Evolutionary conservation across 2,329 filamentous ascomycete species (phyloP).

Genomic region (Metarhizium guizhouense): DNA sequence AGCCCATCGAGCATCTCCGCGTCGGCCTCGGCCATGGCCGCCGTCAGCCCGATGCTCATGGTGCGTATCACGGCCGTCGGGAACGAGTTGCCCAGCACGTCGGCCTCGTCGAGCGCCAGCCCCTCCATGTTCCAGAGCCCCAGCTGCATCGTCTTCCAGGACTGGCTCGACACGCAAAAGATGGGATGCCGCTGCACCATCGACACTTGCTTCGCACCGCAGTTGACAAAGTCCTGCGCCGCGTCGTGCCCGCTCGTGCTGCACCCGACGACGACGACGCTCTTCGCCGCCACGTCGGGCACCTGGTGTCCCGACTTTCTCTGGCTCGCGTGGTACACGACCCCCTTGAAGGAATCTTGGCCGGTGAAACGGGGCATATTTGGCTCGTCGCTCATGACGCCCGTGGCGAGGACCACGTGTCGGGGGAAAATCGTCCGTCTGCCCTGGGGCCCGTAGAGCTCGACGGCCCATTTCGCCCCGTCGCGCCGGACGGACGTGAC

Average conservation of each 20-base stretch:
- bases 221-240: conserved; percentile 38
- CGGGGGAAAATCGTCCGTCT: not conserved
- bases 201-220: conserved; percentile 36
- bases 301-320: conserved; percentile 5
- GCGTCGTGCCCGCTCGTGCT: conserved; percentile 42
- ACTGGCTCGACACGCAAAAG: conserved; percentile 33
- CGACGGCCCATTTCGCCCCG: not conserved
- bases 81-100: conserved; percentile 34
- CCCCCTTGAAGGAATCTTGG: not conserved
- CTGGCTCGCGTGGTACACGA: not conserved
- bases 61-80: conserved; percentile 25
- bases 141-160: conserved; percentile 32
- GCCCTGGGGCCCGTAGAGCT: not conserved
- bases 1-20: not conserved
- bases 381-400: not conserved
- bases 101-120: conserved; percentile 39
- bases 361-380: not conserved
- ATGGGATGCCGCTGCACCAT: conserved; percentile 44
- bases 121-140: conserved; percentile 23
- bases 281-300: conserved; percentile 22
- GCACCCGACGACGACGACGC: conserved; percentile 37
- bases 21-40: conserved; percentile 22
- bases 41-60: conserved; percentile 31
- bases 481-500: not conserved
- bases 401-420: not conserved